A percentile compares a stretch with the other conserved stretches of the same genome.
Evolutionary conservation across 1,139 yeast genomes (phyloP).

Genomic region (Scheffersomyces illinoinensis): DNA sequence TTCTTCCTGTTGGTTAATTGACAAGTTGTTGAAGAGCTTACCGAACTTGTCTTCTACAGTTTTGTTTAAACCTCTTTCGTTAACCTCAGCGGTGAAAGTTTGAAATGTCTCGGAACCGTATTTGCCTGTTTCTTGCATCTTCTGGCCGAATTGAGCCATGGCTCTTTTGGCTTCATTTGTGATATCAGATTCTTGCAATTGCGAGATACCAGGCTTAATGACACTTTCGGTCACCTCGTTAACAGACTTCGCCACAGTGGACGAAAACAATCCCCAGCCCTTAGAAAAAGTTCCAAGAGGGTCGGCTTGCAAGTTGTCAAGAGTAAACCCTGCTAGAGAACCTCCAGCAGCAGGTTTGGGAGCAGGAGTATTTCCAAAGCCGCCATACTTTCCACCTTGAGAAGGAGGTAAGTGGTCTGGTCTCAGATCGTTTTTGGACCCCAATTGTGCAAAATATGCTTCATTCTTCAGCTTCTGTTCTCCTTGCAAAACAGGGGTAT

Average conservation of each 20-base stretch:
- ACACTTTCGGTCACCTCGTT: constrained; percentile 85
- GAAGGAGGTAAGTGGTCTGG: constrained; percentile 86
- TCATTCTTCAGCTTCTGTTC: constrained; percentile 68
- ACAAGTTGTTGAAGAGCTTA: constrained; percentile 52
- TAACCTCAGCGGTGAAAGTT: constrained; percentile 53
- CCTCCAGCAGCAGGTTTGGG: constrained; percentile 36
- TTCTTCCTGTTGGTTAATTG: constrained; percentile 21
- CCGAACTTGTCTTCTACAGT: constrained; percentile 50
- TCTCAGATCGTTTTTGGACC: constrained; percentile 68
- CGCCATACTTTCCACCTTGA: constrained; percentile 90
- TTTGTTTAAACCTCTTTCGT: constrained; percentile 34
- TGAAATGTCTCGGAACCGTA: constrained; percentile 68
- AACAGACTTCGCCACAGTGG: constrained; percentile 79
- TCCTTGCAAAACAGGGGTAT: constrained; percentile 30
- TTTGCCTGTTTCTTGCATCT: constrained; percentile 84
- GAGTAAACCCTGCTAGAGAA: constrained; percentile 54
- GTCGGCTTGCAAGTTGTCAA: constrained; percentile 79
- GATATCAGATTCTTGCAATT: constrained; percentile 77
- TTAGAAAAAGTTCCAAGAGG: constrained; percentile 86
- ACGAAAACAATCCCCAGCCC: constrained; percentile 93
- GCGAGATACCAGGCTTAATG: constrained; percentile 84
- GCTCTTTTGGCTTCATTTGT: constrained; percentile 84
- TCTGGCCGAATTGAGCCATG: constrained; percentile 93
- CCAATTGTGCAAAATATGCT: constrained; percentile 77
- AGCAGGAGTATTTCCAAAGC: constrained; percentile 83